A percentile compares a stretch with the other conserved stretches of the same genome.
phyloP scores from a whole-genome alignment of 1,284 basidiomycete species.

The Neonothopanus nambi region DNA sequence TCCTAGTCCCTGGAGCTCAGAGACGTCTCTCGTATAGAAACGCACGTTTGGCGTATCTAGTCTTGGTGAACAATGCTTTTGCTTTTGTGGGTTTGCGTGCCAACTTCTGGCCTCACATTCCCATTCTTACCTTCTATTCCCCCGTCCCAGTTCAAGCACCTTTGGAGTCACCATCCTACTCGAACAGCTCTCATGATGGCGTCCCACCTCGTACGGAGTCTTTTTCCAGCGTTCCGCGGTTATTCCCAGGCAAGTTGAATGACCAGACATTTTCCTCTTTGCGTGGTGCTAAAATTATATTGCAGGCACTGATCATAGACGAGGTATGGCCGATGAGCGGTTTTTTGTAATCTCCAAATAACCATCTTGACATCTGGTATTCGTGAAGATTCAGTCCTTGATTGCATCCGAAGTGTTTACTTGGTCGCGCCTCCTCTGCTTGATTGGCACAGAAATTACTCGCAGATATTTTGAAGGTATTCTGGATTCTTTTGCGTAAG shows the following conservation, averaged over 20 bases:
- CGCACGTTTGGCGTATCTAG: constrained; percentile 53
- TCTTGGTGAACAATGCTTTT: constrained; percentile 52
- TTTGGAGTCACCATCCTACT: constrained; percentile 67
- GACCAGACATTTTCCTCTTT: constrained; percentile 15
- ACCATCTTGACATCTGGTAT: not conserved
- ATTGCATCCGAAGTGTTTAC: constrained; percentile 65
- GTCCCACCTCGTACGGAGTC: constrained; percentile 67
- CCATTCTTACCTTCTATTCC: constrained; percentile 9
- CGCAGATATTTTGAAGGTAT: constrained; percentile 63
- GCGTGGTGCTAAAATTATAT: constrained; percentile 16
- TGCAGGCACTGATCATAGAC: constrained; percentile 71
- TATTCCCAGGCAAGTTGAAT: constrained; percentile 63
- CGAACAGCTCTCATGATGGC: constrained; percentile 65
- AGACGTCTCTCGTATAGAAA: constrained; percentile 58
- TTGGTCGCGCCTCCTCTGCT: constrained; percentile 57
- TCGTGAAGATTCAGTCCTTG: constrained; percentile 59
- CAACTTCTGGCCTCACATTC: constrained; percentile 6
- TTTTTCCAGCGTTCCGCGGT: constrained; percentile 76
- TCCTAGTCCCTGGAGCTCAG: constrained; percentile 66
- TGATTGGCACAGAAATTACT: constrained; percentile 60
- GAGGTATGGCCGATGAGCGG: constrained; percentile 50
- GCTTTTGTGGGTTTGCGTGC: constrained; percentile 44
- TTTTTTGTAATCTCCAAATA: constrained; percentile 8
- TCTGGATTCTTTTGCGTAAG: constrained; percentile 75
- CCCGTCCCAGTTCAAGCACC: constrained; percentile 38